Evolutionary conservation across 164 flowering plant species (phyloP).

Genomic region (Euptelea pleiosperma): DNA sequence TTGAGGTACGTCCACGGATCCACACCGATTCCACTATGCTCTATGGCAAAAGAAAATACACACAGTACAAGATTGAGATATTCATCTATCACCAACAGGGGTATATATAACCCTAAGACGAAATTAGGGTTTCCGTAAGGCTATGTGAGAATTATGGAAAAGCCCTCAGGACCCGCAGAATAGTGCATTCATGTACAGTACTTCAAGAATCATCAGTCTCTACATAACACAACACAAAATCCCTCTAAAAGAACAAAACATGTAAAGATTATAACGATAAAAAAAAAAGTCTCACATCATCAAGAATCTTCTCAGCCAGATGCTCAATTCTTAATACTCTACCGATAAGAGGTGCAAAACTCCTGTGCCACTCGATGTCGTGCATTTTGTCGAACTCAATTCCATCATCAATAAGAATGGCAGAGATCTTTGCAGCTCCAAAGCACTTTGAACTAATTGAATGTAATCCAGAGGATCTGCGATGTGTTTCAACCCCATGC

Average conservation of each 20-base stretch:
- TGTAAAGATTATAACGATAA: neutral
- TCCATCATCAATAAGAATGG: slow-evolving; percentile 85
- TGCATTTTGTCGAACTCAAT: slow-evolving; percentile 60
- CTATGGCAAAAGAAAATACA: too few species aligned
- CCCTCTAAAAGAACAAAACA: neutral
- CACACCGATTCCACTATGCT: too few species aligned
- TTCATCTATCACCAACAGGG: too few species aligned
- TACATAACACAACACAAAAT: too few species aligned
- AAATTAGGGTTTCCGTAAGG: too few species aligned
- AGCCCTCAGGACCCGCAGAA: too few species aligned
- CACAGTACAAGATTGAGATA: too few species aligned
- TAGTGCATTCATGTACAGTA: too few species aligned
- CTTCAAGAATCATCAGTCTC: too few species aligned
- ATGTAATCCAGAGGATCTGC: slow-evolving; percentile 49
- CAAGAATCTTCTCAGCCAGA: slow-evolving; percentile 74
- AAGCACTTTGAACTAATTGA: slow-evolving; percentile 55
- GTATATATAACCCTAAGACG: too few species aligned
- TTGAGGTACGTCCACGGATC: too few species aligned
- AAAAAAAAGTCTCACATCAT: slow-evolving; percentile 43
- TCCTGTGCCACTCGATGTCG: slow-evolving; percentile 67
- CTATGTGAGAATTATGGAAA: too few species aligned
- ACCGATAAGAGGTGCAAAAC: slow-evolving; percentile 52
- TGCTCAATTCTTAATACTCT: slow-evolving; percentile 74
- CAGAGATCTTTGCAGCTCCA: slow-evolving; percentile 59
- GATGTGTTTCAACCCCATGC: slow-evolving; percentile 52